These are phyloP conservation scores for Deakozyma indianensis DNA, from an alignment of 805 yeast genomes.

Conservation along the genomic window DNA sequence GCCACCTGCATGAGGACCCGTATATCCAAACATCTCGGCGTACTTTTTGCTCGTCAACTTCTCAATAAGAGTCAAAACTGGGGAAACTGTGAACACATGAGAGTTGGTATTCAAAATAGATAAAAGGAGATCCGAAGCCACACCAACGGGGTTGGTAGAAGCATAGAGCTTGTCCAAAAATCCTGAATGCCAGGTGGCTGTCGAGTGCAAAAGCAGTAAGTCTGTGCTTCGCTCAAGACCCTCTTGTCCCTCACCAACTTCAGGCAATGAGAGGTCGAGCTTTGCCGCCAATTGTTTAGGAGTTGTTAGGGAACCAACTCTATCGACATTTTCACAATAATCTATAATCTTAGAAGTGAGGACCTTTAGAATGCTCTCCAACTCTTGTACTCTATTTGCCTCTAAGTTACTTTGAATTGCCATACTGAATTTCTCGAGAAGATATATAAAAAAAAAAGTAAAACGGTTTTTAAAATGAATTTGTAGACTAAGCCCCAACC, in stretches of 20 bases:
- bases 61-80: slow-evolving; percentile 63
- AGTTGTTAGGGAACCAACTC: slow-evolving; percentile 8
- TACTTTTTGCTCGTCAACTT: slow-evolving; percentile 52
- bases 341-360: slow-evolving; percentile 37
- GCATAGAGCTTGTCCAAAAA: slow-evolving; percentile 76
- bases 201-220: slow-evolving; percentile 46
- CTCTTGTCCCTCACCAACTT: slow-evolving; percentile 25
- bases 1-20: slow-evolving; percentile 51
- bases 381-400: slow-evolving; percentile 36
- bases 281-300: slow-evolving; percentile 33
- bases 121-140: slow-evolving; percentile 53
- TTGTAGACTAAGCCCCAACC: too few relatives aligned
- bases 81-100: slow-evolving; percentile 74
- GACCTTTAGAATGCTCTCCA: slow-evolving; percentile 38
- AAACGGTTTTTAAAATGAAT: too few relatives aligned
- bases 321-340: slow-evolving; percentile 30
- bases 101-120: slow-evolving; percentile 68
- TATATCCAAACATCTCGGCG: slow-evolving; percentile 48
- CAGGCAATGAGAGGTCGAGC: slow-evolving; percentile 24
- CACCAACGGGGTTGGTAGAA: slow-evolving; percentile 74
- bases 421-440: slow-evolving; percentile 5
- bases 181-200: slow-evolving; percentile 79
- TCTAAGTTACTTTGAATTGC: slow-evolving; percentile 24
- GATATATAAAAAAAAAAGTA: too few relatives aligned
- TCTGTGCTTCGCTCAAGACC: slow-evolving; percentile 39